These are phyloP conservation scores for Xylaria castorea DNA, from an alignment of 495 filamentous ascomycete species.

Conservation along the genomic window DNA sequence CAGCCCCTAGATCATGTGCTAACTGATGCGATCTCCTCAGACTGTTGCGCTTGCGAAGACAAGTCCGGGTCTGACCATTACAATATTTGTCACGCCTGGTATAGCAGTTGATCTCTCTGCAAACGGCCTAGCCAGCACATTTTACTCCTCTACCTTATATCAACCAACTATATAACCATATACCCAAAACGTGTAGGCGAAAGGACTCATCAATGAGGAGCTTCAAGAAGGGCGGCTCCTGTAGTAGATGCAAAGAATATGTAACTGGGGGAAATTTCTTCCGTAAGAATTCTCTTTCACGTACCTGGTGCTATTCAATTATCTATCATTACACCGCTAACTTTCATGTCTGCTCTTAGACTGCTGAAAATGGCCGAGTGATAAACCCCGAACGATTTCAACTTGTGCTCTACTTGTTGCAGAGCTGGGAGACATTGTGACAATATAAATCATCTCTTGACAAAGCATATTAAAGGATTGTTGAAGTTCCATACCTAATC, in stretches of 20 bases:
- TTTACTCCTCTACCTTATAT: neutral
- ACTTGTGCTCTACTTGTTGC: neutral
- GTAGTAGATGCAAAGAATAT: neutral
- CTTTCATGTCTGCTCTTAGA: neutral
- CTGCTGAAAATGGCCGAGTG: neutral
- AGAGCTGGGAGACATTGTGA: neutral
- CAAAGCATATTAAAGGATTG: neutral
- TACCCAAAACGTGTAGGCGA: neutral
- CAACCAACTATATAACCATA: neutral
- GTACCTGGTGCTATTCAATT: neutral
- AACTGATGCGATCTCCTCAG: neutral
- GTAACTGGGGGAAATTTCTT: neutral
- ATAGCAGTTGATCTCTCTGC: neutral
- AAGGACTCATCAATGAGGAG: neutral
- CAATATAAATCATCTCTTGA: neutral
- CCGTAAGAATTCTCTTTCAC: neutral
- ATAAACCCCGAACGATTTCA: neutral
- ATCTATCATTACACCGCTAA: neutral
- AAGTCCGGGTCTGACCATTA: neutral
- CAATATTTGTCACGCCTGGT: neutral
- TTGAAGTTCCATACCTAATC: neutral
- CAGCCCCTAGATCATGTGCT: neutral
- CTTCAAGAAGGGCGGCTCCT: neutral
- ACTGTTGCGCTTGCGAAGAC: slow-evolving; percentile 1
- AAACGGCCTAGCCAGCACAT: neutral